Base-by-base conservation (phyloP, 2,329 filamentous ascomycete genomes). In the Colletotrichum sp. region DNA sequence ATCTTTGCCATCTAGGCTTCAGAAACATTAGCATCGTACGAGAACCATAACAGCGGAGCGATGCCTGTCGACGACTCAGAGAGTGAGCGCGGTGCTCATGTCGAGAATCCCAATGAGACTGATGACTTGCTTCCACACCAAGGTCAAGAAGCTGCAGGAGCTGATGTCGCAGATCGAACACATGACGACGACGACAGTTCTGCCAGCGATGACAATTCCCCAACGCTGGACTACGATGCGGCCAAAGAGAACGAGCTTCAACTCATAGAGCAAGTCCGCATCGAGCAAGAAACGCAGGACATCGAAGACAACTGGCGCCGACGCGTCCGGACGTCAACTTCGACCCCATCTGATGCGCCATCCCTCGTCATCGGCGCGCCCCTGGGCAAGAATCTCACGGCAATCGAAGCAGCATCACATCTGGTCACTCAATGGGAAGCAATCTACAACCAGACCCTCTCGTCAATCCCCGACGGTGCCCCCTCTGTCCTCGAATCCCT, bases 401-500 rank as follows among this genome's bases (percentile, higher is more conserved):
- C 78, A 10, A 81, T 85, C 55, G 82, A 86, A 77, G 76, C 82
- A 28, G 86, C 86, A 30, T 79, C 84, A 48, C 82, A 84, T 13
- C 82, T 84, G 57, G 82, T 87, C 8, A 76, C 82, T 63, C 85
- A 85, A 63, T 83, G 83, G 72, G 81, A 80, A 43, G 83, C 78
- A 48, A 84, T 85, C 57, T 76, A 81, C 60, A 74, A 81, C 68
- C 63, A 81, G 39, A 75, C 80, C 59, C 80, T 81, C n/a, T 21
- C 43, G 75, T n/a, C 72, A 36, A 16, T 66, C 72, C 21, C 75
- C 72, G 63, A 66, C 28, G 68, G 71, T 4, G 71, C 59, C 3
- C 39, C 36, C 4, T 71, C 65, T 14, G n/a, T 76, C 34, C 60
- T 71, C 5, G 43, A 78, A 4, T 69, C 79, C 32, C 68, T 77